Conservation (phyloP, 345 rosid species). For the Noccaea caerulescens region DNA sequence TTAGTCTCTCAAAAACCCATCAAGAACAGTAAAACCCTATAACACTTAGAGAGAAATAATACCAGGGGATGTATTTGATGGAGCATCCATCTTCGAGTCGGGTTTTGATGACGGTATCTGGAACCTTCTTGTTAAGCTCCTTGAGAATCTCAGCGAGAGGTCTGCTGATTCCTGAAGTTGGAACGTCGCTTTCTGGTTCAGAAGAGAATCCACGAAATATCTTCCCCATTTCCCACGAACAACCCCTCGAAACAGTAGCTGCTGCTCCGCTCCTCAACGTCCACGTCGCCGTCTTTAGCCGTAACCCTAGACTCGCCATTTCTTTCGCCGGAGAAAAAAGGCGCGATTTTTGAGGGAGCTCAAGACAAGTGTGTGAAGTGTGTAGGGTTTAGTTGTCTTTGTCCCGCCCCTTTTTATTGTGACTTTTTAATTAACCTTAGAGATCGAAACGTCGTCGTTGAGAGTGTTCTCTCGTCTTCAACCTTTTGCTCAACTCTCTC, state of each 20-base stretch:
- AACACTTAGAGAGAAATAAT: neutral
- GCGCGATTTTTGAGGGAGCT: neutral
- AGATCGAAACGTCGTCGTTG: neutral
- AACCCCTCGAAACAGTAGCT: conserved; percentile 5
- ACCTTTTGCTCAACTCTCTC: neutral
- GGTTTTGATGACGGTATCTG: conserved; percentile 58
- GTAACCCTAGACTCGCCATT: conserved; percentile 41
- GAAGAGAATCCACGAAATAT: conserved; percentile 33
- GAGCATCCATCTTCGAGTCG: conserved; percentile 66
- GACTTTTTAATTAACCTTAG: neutral
- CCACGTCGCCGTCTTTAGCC: conserved; percentile 32
- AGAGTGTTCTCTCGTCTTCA: conserved; percentile 1
- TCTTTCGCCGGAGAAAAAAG: conserved; percentile 31
- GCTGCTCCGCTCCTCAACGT: conserved; percentile 25
- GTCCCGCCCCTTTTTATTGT: neutral
- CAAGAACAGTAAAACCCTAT: neutral
- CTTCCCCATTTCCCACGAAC: conserved; percentile 24
- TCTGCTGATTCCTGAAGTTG: conserved; percentile 70
- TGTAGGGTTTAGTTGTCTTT: conserved; percentile 1
- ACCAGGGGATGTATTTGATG: conserved; percentile 84
- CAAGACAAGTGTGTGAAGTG: neutral
- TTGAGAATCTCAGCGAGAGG: conserved; percentile 73
- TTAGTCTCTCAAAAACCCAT: neutral
- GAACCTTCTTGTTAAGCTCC: conserved; percentile 80
- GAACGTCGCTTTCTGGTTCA: conserved; percentile 47